Evolutionary conservation across 2,329 filamentous ascomycete species (phyloP), one percentile per base, ranked within the genome.

Genomic region (Akanthomyces uredinophilus): DNA sequence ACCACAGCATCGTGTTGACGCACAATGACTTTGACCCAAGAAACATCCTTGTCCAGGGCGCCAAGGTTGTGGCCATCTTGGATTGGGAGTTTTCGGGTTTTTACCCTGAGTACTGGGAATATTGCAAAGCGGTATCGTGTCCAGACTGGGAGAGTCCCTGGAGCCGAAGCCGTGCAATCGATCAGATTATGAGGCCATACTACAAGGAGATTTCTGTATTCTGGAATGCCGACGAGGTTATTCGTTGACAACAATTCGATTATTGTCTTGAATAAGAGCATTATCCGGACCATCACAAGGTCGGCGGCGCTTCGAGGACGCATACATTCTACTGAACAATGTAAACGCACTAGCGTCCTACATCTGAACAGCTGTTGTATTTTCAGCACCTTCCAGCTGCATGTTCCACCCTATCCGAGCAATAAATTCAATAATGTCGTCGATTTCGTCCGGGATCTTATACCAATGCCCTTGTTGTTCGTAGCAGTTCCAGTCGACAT

Each of bases 51-150:
- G 51, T 63, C 11, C 58, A 41, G 3, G 46, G 18, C n/a, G 41
- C 58, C 8, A 51, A 51, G 5, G 32, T 60, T 24, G 41, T 63
- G 41, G 76, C 72, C n/a, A 57, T 59, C 16, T 54, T 63, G 51
- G 61, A 63, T 50, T 60, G 61, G 61, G 35, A 63, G 46, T 57
- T 60, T 49, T 60, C 61, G 1, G 61, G 61, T 14, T 63, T 50
- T 22, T 60, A 63, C 46, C 61, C 61, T 22, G 54, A 60, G 29
- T 63, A 60, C 47, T 63, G 55, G 61, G 61, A 63, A 29, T 63
- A 60, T 32, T 63, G 61, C 49, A 63, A 63, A 46, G 39, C 61
- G 52, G 52, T 54, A 2, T 54, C 52, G 52, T 13, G 35, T 16
- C 52, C 52, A 29, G 37, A 27, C 35, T 63, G 60, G 64, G 53